Conservation (phyloP, 169 alveolate genomes). For the Miamiensis avidus region DNA sequence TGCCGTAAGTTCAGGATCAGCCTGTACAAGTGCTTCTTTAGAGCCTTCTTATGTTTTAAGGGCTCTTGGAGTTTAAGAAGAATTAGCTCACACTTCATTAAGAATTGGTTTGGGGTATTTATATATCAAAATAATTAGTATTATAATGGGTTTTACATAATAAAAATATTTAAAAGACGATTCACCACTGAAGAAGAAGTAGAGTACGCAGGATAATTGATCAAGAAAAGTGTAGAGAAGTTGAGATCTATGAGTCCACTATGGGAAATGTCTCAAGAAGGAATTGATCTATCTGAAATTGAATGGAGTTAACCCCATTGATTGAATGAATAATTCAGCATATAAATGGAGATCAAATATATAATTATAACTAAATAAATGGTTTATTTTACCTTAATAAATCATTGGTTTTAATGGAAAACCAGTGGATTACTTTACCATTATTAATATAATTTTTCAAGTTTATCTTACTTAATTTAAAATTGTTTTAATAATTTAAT, state of each 20-base stretch:
- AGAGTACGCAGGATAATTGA: constrained; percentile 77
- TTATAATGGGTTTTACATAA: neutral
- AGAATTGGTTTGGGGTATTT: constrained; percentile 95
- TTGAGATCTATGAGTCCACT: constrained; percentile 92
- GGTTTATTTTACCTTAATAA: no score
- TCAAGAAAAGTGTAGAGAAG: constrained; percentile 81
- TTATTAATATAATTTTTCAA: no score
- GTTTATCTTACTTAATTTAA: no score
- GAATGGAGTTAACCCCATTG: constrained; percentile 57
- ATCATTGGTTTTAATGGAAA: no score
- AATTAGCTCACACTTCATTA: constrained; percentile 96
- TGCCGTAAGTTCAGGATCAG: constrained; percentile 91
- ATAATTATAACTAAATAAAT: no score
- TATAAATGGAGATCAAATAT: no score
- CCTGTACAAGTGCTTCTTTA: constrained; percentile 71
- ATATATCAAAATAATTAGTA: neutral
- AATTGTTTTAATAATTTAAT: no score
- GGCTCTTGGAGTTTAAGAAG: constrained; percentile 96
- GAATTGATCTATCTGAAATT: constrained; percentile 60
- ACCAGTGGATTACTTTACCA: no score
- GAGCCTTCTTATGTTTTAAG: constrained; percentile 93
- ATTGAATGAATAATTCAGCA: no score
- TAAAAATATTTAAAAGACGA: constrained; percentile 49
- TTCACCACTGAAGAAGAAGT: constrained; percentile 96
- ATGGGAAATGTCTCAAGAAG: constrained; percentile 90